Evolutionary conservation across 1,284 basidiomycete species (phyloP), one percentile per base, ranked within the genome.

Genomic region (Cryptococcus maquisensis): DNA sequence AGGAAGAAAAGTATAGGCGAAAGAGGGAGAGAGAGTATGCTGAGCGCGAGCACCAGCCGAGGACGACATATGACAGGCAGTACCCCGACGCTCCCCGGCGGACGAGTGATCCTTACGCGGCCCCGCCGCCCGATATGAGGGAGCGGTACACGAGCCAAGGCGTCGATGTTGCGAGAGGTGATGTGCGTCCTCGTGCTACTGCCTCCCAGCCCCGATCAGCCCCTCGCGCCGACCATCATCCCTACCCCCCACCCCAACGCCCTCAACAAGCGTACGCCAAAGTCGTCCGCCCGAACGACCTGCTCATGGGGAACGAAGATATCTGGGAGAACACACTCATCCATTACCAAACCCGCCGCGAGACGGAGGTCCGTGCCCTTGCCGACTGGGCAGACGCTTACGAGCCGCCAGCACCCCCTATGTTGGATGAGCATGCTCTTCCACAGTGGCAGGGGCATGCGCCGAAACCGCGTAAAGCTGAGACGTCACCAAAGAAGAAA

Each of bases 261-360:
- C 38, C 40, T 18, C 18, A 9, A 18, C 40, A 15, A 28, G 18
- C 52, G 24, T 20, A 49, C 38, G 44, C 55, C 4, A 32, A 52
- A 38, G 53, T 54, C 4, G 35, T 65, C 21, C 52, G 67, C 15
- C 62, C 61, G 12, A 61, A 66, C 50, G 66, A 67, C 54, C 54
- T 52, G 18, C 49, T 69, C 2, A 48, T 54, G 2, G 67, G 66
- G 20, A 66, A 65, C 37, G 71, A 74, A 52, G 67, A 67, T 47
- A 57, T 74, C 9, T 74, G 72, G 72, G 66, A 71, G 43, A 60
- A 64, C 8, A 54, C 56, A 9, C 55, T 73, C 28, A 59, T 65
- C 46, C 32, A 20, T n/a, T 74, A 72, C 62, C 72, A 74, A 57
- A 42, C 43, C 38, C 64, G 59, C 13, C 57, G 72, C 44, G 72